Evolutionary conservation across 1,284 basidiomycete species (phyloP).

Genomic region (Malassezia arunalokei): DNA sequence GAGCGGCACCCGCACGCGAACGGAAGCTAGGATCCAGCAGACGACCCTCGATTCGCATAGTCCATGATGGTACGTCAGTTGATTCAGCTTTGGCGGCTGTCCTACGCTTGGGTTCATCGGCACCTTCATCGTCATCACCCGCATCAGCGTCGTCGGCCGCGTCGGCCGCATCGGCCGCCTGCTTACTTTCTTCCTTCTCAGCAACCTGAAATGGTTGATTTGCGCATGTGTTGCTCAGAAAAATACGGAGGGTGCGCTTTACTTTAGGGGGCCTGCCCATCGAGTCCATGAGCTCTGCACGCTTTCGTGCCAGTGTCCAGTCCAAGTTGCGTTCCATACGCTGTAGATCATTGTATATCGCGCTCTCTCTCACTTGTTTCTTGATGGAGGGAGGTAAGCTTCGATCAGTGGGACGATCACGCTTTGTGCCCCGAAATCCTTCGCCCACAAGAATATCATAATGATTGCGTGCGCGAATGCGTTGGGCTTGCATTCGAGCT

Average conservation of each 20-base stretch:
- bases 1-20: constrained; percentile 33
- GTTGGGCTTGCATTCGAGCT: constrained; percentile 32
- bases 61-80: constrained; percentile 76
- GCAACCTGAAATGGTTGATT: constrained; percentile 53
- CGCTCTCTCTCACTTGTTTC: constrained; percentile 48
- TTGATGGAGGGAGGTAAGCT: constrained; percentile 64
- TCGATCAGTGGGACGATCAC: constrained; percentile 67
- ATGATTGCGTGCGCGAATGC: constrained; percentile 21
- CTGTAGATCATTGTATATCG: constrained; percentile 72
- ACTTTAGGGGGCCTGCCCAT: constrained; percentile 49
- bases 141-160: constrained; percentile 20
- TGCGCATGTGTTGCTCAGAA: constrained; percentile 74
- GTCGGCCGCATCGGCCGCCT: constrained; percentile 19
- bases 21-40: constrained; percentile 52
- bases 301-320: constrained; percentile 85
- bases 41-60: constrained; percentile 74
- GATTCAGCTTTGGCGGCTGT: constrained; percentile 8
- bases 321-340: constrained; percentile 83
- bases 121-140: constrained; percentile 16
- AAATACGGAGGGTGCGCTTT: constrained; percentile 72
- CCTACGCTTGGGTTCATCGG: constrained; percentile 13
- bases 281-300: constrained; percentile 56
- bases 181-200: constrained; percentile 17
- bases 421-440: constrained; percentile 50
- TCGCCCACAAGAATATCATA: constrained; percentile 30